A percentile compares a stretch with the other conserved stretches of the same genome.
These are phyloP conservation scores for Irpex rosettiformis DNA, from an alignment of 1,284 basidiomycete species.

Conservation along the genomic window DNA sequence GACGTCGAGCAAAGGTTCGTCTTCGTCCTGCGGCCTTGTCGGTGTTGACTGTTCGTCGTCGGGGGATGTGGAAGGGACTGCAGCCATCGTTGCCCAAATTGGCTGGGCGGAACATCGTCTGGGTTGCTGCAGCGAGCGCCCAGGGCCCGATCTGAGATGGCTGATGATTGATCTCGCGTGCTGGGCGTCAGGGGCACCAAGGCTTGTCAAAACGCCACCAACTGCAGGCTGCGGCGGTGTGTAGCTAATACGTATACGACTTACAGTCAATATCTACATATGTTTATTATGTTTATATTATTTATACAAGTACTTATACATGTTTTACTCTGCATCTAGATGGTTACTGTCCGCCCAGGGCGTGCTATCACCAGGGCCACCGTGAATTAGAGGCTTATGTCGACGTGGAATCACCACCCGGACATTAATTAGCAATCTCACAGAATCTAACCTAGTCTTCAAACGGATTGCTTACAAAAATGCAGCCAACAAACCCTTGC, in stretches of 20 bases:
- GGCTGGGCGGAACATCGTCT: slow-evolving; percentile 2
- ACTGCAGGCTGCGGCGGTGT: not conserved
- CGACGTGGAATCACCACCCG: not conserved
- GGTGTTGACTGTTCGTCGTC: slow-evolving; percentile 24
- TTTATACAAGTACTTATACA: not conserved
- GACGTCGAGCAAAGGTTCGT: slow-evolving; percentile 57
- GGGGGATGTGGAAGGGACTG: slow-evolving; percentile 22
- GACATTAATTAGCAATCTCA: no score
- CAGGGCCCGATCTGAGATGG: not conserved
- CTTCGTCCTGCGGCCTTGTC: slow-evolving; percentile 18
- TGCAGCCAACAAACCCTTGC: not conserved
- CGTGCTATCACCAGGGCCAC: not conserved
- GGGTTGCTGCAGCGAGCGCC: slow-evolving; percentile 1
- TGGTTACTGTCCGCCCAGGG: not conserved
- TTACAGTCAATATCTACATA: not conserved
- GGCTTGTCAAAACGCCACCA: not conserved
- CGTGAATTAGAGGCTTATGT: not conserved
- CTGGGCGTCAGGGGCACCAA: not conserved
- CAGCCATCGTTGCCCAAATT: slow-evolving; percentile 20
- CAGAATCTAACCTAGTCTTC: no score
- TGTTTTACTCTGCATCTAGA: not conserved
- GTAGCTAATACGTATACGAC: not conserved
- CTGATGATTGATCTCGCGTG: not conserved
- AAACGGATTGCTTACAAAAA: not conserved
- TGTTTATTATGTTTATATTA: not conserved